phyloP scores from a whole-genome alignment of 176 grass and related monocot genomes.

The Raddia distichophylla region DNA sequence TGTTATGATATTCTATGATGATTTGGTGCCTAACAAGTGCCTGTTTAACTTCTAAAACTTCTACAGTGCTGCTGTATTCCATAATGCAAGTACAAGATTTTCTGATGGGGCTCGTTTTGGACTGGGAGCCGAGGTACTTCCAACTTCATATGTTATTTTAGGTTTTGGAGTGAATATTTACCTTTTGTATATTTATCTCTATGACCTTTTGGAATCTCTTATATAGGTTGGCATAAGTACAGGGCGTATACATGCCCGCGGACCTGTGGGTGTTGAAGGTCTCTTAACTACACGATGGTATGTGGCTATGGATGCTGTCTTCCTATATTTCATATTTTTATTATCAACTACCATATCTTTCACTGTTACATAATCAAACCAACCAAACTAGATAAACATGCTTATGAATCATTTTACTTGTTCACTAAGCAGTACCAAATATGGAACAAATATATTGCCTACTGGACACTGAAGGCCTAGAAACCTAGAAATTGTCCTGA shows the following conservation, averaged over 20 bases:
- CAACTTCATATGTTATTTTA: conserved; percentile 11
- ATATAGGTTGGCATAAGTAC: conserved; percentile 97
- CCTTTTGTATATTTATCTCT: conserved; percentile 9
- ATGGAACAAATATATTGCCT: neutral
- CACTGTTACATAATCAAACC: neutral
- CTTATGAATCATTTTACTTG: neutral
- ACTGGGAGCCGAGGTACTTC: conserved; percentile 87
- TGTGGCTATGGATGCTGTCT: neutral
- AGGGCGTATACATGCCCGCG: conserved; percentile 95
- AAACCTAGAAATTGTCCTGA: neutral
- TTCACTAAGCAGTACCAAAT: conserved; percentile 8
- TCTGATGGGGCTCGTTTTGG: conserved; percentile 97
- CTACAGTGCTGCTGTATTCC: conserved; percentile 86
- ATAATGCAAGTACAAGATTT: conserved; percentile 93
- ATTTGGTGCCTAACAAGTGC: conserved; percentile 29
- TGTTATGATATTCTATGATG: conserved; percentile 18
- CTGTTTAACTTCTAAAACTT: conserved; percentile 20
- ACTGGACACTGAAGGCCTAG: neutral
- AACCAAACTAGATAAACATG: neutral
- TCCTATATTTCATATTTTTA: neutral
- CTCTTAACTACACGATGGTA: conserved; percentile 91
- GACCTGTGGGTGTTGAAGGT: conserved; percentile 97
- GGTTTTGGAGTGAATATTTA: neutral
- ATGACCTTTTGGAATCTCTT: conserved; percentile 36
- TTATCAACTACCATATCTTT: neutral